phyloP scores from a whole-genome alignment of 1,139 yeast genomes.

The Sugiyamaella sp. region DNA sequence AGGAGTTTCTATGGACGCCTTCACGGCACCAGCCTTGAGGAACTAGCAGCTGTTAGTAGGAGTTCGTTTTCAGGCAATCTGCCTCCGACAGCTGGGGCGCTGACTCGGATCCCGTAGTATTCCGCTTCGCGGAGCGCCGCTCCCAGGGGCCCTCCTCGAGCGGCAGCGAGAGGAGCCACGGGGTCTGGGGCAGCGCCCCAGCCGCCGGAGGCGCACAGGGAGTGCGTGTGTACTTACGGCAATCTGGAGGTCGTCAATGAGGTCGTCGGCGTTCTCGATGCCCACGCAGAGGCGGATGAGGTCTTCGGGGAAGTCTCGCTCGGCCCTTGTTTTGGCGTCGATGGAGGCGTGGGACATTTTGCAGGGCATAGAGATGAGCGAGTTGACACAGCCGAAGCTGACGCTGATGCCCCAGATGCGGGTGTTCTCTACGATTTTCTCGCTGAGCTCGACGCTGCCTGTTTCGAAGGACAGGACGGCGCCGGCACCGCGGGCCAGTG shows the following conservation, averaged over 20 bases:
- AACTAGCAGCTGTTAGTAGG: constrained; percentile 19
- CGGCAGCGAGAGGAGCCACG: constrained; percentile 10
- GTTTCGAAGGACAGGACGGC: constrained; percentile 91
- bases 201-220: constrained; percentile 2
- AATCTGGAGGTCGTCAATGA: constrained; percentile 68
- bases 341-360: constrained; percentile 97
- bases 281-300: constrained; percentile 87
- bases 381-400: constrained; percentile 92
- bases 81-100: neutral
- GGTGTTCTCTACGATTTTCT: constrained; percentile 73
- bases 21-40: constrained; percentile 35
- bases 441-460: constrained; percentile 67
- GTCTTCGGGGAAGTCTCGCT: constrained; percentile 90
- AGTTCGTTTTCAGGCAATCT: neutral
- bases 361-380: constrained; percentile 82
- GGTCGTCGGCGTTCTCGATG: constrained; percentile 66
- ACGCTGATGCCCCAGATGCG: constrained; percentile 87
- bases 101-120: neutral
- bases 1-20: constrained; percentile 19
- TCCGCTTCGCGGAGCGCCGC: neutral
- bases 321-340: constrained; percentile 81
- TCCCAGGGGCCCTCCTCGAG: neutral
- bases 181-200: constrained; percentile 9
- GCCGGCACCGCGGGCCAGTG: constrained; percentile 83
- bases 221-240: constrained; percentile 46